Percentiles rank a stretch among this genome's conserved stretches.
phyloP scores from a whole-genome alignment of 2,329 filamentous ascomycete species.

The Harringtonia lauricola region DNA sequence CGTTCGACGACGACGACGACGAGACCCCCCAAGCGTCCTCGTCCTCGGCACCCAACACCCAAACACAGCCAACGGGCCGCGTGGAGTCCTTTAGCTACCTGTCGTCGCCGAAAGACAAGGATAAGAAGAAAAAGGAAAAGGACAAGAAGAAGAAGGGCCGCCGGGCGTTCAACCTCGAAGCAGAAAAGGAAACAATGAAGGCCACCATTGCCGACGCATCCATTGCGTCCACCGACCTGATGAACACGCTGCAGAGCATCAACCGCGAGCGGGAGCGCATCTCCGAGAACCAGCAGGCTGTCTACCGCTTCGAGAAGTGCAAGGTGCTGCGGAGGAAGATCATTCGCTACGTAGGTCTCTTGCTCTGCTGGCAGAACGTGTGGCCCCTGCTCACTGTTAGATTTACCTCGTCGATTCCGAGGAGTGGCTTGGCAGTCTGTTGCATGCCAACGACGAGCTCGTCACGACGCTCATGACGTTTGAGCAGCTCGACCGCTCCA shows the following conservation, averaged over 20 bases:
- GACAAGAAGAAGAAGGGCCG: conserved; percentile 47
- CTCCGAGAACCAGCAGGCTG: conserved; percentile 68
- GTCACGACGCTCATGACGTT: conserved; percentile 88
- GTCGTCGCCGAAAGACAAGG: conserved; percentile 8
- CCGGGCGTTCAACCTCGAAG: conserved; percentile 70
- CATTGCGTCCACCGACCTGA: conserved; percentile 81
- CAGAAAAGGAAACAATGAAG: conserved; percentile 79
- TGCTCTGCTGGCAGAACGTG: too few species aligned
- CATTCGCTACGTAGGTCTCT: conserved; percentile 57
- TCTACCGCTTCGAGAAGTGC: conserved; percentile 72
- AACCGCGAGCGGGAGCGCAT: conserved; percentile 84
- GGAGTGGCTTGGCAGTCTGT: conserved; percentile 79
- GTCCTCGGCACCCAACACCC: conserved; percentile 1
- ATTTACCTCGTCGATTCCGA: conserved; percentile 88
- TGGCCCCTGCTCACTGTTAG: conserved; percentile 26
- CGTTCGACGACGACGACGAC: conserved; percentile 57
- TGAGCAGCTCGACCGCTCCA: conserved; percentile 82
- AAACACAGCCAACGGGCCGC: conserved; percentile 15
- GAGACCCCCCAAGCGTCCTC: conserved; percentile 24
- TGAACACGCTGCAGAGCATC: conserved; percentile 78
- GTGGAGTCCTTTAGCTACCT: conserved; percentile 30
- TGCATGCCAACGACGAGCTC: conserved; percentile 94
- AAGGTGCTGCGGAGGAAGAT: conserved; percentile 78
- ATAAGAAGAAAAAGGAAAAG: conserved; percentile 34
- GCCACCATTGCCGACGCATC: conserved; percentile 81